phyloP scores from a whole-genome alignment of 345 rosid species.

The Syzygium jambos region DNA sequence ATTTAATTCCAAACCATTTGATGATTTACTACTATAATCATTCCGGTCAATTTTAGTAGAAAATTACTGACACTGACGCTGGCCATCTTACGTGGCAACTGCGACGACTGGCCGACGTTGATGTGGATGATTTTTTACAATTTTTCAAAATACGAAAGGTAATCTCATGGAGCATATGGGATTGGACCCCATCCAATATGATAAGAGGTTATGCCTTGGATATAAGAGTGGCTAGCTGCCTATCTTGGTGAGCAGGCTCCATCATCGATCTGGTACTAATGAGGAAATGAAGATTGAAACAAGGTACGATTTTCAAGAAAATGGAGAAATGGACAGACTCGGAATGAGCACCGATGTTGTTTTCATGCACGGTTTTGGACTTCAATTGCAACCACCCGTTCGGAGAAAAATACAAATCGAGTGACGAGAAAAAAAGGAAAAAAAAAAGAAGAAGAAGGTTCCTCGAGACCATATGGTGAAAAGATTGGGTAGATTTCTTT shows the following conservation, averaged over 20 bases:
- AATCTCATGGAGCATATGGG: background rate
- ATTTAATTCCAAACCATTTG: background rate
- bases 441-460: no score
- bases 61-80: background rate
- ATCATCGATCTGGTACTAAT: background rate
- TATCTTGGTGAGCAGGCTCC: background rate
- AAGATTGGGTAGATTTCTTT: background rate
- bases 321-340: background rate
- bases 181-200: background rate
- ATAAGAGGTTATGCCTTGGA: background rate
- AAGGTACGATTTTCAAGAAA: background rate
- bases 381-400: background rate
- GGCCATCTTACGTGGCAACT: accelerated
- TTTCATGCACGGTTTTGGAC: background rate
- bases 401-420: no score
- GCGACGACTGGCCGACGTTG: accelerated
- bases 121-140: background rate
- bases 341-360: background rate
- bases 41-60: background rate
- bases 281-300: background rate
- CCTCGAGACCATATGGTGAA: background rate
- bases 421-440: no score
- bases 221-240: background rate
- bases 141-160: background rate
- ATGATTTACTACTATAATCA: no score